Evolutionary conservation across 2,329 filamentous ascomycete species (phyloP).

Genomic region (Alternaria triticimaculans): DNA sequence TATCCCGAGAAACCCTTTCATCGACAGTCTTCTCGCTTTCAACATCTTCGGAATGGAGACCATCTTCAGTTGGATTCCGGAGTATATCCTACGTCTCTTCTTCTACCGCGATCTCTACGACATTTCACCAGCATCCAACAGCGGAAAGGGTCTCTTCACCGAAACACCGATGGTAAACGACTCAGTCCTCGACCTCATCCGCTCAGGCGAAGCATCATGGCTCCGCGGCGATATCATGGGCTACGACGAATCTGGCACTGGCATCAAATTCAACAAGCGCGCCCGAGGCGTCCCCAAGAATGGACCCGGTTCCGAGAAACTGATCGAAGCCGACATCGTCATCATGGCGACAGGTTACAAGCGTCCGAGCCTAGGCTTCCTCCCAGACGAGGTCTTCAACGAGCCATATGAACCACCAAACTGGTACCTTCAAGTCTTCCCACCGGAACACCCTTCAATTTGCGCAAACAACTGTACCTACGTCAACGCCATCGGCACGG

Average conservation of each 20-base stretch:
- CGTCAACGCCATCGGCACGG: conserved; percentile 78
- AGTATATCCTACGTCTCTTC: conserved; percentile 74
- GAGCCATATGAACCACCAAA: conserved; percentile 79
- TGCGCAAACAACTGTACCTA: conserved; percentile 87
- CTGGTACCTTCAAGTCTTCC: conserved; percentile 90
- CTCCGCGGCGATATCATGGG: conserved; percentile 78
- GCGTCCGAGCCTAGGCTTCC: conserved; percentile 73
- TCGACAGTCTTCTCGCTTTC: conserved; percentile 75
- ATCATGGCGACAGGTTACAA: conserved; percentile 86
- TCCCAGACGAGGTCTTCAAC: conserved; percentile 74
- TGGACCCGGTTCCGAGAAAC: conserved; percentile 72
- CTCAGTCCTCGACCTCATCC: conserved; percentile 77
- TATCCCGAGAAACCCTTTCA: conserved; percentile 77
- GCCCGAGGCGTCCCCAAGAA: conserved; percentile 74
- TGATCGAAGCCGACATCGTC: conserved; percentile 75
- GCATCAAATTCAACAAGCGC: conserved; percentile 75
- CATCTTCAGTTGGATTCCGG: conserved; percentile 76
- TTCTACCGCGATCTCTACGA: conserved; percentile 84
- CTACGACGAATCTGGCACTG: conserved; percentile 67
- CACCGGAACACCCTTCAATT: conserved; percentile 73
- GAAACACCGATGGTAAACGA: conserved; percentile 89
- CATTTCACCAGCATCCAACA: conserved; percentile 65
- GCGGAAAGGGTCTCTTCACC: conserved; percentile 75
- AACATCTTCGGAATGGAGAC: conserved; percentile 84
- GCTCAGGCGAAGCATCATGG: conserved; percentile 76